Conservation (phyloP, 2,329 filamentous ascomycete species). For the Fusarium continuum region DNA sequence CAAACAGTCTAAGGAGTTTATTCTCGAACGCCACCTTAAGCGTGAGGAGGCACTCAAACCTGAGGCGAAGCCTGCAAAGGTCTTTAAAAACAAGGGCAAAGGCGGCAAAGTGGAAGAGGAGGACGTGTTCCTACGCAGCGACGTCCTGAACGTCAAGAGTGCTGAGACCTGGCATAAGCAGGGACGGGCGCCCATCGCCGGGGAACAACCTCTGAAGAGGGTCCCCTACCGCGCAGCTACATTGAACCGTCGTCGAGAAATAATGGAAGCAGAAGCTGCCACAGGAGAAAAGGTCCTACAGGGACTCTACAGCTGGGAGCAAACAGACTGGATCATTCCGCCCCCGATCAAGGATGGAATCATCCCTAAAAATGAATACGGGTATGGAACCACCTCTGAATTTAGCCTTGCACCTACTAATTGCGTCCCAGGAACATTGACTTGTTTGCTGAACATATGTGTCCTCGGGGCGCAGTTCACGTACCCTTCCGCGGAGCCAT, state of each 20-base stretch:
- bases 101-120: constrained; percentile 78
- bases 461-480: constrained; percentile 83
- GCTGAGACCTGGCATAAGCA: constrained; percentile 98
- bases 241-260: constrained; percentile 83
- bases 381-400: constrained; percentile 51
- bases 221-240: constrained; percentile 94
- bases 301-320: constrained; percentile 81
- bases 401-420: constrained; percentile 30
- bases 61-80: constrained; percentile 73
- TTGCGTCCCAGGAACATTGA: constrained; percentile 76
- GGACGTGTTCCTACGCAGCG: constrained; percentile 80
- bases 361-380: constrained; percentile 94
- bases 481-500: constrained; percentile 80
- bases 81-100: constrained; percentile 79
- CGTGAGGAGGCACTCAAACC: constrained; percentile 88
- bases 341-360: constrained; percentile 82
- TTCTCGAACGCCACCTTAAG: constrained; percentile 85
- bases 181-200: constrained; percentile 77
- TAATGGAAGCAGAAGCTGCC: constrained; percentile 82
- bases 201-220: constrained; percentile 80
- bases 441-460: constrained; percentile 93
- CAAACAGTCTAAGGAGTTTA: constrained; percentile 85
- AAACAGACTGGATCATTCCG: constrained; percentile 97
- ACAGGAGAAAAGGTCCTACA: constrained; percentile 87
- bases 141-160: constrained; percentile 87